Evolutionary conservation across 2,329 filamentous ascomycete species (phyloP).

Genomic region (Graphilbum ipis-grandicollis): DNA sequence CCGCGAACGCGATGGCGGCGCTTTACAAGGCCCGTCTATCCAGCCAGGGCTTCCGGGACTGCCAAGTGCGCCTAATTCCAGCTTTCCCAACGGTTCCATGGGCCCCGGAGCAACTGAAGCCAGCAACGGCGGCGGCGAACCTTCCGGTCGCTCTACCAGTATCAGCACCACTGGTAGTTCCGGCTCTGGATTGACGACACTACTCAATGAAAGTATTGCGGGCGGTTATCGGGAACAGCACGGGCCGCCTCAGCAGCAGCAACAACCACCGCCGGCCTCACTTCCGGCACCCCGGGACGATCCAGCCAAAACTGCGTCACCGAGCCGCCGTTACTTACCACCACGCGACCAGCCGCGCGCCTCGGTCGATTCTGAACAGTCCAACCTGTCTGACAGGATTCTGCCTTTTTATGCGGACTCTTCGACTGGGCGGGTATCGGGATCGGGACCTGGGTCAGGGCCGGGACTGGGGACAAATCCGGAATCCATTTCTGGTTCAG

Average conservation of each 20-base stretch:
- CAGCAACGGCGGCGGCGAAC: neutral
- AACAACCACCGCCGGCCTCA: slow-evolving; percentile 7
- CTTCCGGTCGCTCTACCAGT: slow-evolving; percentile 30
- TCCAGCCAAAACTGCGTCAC: slow-evolving; percentile 21
- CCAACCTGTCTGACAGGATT: slow-evolving; percentile 54
- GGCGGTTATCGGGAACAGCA: slow-evolving; percentile 25
- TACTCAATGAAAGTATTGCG: slow-evolving; percentile 43
- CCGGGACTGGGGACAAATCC: too few species aligned
- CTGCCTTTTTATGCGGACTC: too few species aligned
- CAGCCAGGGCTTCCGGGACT: neutral
- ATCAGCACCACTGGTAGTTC: slow-evolving; percentile 40
- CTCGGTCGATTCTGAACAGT: slow-evolving; percentile 39
- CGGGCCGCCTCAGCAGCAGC: slow-evolving; percentile 12
- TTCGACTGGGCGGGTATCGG: too few species aligned
- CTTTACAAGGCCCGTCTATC: too few species aligned
- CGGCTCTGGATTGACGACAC: slow-evolving; percentile 37
- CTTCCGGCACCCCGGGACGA: slow-evolving; percentile 10
- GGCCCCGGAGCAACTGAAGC: too few species aligned
- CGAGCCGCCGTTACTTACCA: slow-evolving; percentile 27
- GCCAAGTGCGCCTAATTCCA: slow-evolving; percentile 24
- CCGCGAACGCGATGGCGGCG: slow-evolving; percentile 41
- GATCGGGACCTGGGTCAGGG: too few species aligned
- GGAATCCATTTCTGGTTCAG: too few species aligned
- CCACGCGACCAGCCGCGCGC: slow-evolving; percentile 33
- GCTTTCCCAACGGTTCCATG: slow-evolving; percentile 1